Percentiles rank a stretch among this genome's conserved stretches.
phyloP scores from a whole-genome alignment of 1,139 yeast species.

The Taiozyma sp. region DNA sequence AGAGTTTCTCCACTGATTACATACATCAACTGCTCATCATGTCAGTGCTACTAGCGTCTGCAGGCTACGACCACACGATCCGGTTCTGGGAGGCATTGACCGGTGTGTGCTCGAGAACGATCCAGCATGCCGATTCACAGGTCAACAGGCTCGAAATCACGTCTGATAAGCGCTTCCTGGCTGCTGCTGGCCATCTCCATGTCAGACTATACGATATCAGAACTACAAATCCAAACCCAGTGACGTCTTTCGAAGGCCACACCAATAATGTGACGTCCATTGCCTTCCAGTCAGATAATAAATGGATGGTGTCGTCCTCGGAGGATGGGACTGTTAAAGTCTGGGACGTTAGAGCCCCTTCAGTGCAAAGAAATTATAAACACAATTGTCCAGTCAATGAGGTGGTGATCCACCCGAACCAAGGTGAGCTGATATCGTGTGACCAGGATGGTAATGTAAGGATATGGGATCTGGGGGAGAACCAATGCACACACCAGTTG shows the following conservation, averaged over 20 bases:
- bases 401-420: slow-evolving; percentile 96
- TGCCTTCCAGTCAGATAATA: slow-evolving; percentile 89
- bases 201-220: slow-evolving; percentile 85
- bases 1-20: not conserved
- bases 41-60: slow-evolving; percentile 97
- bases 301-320: slow-evolving; percentile 94
- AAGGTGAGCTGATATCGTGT: slow-evolving; percentile 91
- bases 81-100: slow-evolving; percentile 98
- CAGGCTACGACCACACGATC: slow-evolving; percentile 96
- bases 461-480: slow-evolving; percentile 97
- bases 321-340: slow-evolving; percentile 98
- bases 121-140: slow-evolving; percentile 93
- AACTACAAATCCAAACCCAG: slow-evolving; percentile 78
- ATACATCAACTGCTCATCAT: slow-evolving; percentile 30
- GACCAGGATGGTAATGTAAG: slow-evolving; percentile 94
- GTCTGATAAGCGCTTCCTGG: slow-evolving; percentile 83
- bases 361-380: slow-evolving; percentile 86
- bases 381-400: slow-evolving; percentile 93
- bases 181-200: slow-evolving; percentile 90
- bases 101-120: slow-evolving; percentile 93
- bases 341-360: slow-evolving; percentile 94
- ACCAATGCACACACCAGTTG: slow-evolving; percentile 89
- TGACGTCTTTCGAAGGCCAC: slow-evolving; percentile 92
- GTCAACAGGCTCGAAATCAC: slow-evolving; percentile 92
- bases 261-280: slow-evolving; percentile 87